A percentile compares a stretch with the other conserved stretches of the same genome.
phyloP scores from a whole-genome alignment of 2,329 filamentous ascomycete genomes.

The Colletotrichum endophyticum region DNA sequence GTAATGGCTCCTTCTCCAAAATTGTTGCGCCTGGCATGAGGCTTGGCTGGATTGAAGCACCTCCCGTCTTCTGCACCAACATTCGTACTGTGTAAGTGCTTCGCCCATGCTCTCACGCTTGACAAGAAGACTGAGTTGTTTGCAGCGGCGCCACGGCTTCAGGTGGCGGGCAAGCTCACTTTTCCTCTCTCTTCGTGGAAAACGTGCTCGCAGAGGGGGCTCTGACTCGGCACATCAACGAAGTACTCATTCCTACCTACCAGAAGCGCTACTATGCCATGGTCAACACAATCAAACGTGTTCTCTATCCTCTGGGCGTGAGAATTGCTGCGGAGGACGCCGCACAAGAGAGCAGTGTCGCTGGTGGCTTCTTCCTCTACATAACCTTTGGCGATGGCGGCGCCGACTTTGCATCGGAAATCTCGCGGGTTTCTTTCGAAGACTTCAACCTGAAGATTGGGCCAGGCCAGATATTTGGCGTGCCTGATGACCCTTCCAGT shows the following conservation, averaged over 20 bases:
- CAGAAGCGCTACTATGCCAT: background rate
- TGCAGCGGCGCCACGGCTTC: constrained; percentile 59
- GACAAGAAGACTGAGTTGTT: constrained; percentile 26
- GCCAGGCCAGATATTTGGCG: constrained; percentile 60
- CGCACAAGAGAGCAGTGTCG: background rate
- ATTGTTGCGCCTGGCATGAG: constrained; percentile 80
- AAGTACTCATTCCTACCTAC: constrained; percentile 40
- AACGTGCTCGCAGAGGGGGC: constrained; percentile 48
- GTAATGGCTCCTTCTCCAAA: constrained; percentile 93
- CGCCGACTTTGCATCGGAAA: constrained; percentile 43
- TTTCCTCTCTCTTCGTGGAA: background rate
- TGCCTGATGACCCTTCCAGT: constrained; percentile 35
- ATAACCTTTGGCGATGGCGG: constrained; percentile 51
- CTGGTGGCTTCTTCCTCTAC: constrained; percentile 71
- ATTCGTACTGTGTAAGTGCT: constrained; percentile 54
- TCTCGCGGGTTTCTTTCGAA: constrained; percentile 51
- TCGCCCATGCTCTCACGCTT: constrained; percentile 20
- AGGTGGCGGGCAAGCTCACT: background rate
- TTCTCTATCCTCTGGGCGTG: constrained; percentile 21
- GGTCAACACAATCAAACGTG: background rate
- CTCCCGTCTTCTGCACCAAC: constrained; percentile 55
- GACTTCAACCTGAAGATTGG: constrained; percentile 61
- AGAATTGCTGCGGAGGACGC: constrained; percentile 38
- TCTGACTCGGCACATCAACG: constrained; percentile 47
- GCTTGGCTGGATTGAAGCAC: constrained; percentile 85